Evolutionary conservation across 805 yeast genomes (phyloP).

Genomic region (Saccharomyces mikatae): DNA sequence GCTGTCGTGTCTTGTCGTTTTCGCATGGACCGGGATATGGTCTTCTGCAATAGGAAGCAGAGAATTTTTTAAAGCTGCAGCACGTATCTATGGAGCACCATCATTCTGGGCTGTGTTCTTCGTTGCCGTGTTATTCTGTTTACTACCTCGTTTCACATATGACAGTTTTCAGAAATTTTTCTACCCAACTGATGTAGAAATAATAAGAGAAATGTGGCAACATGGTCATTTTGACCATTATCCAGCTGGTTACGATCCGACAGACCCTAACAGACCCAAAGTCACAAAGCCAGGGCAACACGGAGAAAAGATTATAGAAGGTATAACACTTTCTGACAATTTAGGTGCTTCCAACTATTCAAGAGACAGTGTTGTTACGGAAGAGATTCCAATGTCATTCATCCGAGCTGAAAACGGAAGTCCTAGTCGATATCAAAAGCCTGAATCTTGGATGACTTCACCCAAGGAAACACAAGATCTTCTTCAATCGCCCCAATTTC

Average conservation of each 20-base stretch:
- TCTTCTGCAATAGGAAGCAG: conserved; percentile 43
- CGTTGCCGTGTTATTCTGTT: conserved; percentile 55
- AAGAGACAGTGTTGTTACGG: conserved; percentile 29
- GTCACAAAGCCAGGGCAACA: conserved; percentile 37
- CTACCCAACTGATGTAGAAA: conserved; percentile 61
- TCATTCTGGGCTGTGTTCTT: conserved; percentile 61
- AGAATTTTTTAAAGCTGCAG: conserved; percentile 62
- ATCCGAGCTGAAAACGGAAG: conserved; percentile 22
- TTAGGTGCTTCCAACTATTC: conserved; percentile 14
- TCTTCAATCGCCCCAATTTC: conserved; percentile 12
- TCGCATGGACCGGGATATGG: conserved; percentile 80
- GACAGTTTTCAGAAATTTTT: conserved; percentile 48
- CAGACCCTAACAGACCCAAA: conserved; percentile 59
- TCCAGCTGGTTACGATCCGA: conserved; percentile 67
- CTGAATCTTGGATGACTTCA: conserved; percentile 14
- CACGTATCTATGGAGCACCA: conserved; percentile 52
- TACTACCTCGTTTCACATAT: conserved; percentile 58
- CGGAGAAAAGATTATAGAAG: conserved; percentile 31
- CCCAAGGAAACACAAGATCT: conserved; percentile 25
- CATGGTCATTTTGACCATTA: conserved; percentile 61
- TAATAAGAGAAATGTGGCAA: conserved; percentile 60
- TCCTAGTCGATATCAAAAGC: conserved; percentile 20
- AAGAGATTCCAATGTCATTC: conserved; percentile 34
- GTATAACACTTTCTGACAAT: conserved; percentile 11
- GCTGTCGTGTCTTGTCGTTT: conserved; percentile 52